phyloP scores from a whole-genome alignment of 768 basidiomycete genomes.

The Mycena belliarum region DNA sequence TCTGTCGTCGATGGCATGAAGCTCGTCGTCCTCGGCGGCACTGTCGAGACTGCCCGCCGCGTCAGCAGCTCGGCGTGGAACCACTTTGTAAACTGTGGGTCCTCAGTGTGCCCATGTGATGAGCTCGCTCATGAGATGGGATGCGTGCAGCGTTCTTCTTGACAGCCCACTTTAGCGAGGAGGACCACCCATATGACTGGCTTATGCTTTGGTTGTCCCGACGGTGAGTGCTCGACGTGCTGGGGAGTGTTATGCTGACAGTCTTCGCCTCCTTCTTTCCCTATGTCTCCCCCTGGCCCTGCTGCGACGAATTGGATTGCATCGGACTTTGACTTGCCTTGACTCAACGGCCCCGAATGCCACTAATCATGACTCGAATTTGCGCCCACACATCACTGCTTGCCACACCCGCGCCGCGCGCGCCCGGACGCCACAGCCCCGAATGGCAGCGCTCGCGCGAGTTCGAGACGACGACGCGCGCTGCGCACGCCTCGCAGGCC shows the following conservation, averaged over 20 bases:
- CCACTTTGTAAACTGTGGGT: constrained; percentile 59
- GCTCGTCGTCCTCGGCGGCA: constrained; percentile 85
- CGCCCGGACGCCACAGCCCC: constrained; percentile 32
- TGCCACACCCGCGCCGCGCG: constrained; percentile 43
- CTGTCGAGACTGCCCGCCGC: constrained; percentile 82
- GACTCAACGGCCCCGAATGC: no score
- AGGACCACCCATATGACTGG: constrained; percentile 91
- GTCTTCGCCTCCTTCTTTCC: neutral
- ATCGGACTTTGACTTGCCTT: no score
- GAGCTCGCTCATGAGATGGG: no score
- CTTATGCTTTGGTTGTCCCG: constrained; percentile 89
- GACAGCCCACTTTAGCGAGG: constrained; percentile 84
- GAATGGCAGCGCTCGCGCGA: constrained; percentile 90
- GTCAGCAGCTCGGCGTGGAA: constrained; percentile 81
- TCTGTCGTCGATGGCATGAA: constrained; percentile 89
- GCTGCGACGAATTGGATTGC: no score
- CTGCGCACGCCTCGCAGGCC: constrained; percentile 60
- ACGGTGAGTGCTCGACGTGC: no score
- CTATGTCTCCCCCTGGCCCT: no score
- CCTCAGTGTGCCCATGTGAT: no score
- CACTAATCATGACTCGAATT: no score
- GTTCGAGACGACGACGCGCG: constrained; percentile 85
- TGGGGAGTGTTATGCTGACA: no score
- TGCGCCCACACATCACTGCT: no score
- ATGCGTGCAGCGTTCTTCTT: constrained; percentile 71